phyloP scores from a whole-genome alignment of 495 filamentous ascomycete species.

The Annulohypoxylon maeteangense region DNA sequence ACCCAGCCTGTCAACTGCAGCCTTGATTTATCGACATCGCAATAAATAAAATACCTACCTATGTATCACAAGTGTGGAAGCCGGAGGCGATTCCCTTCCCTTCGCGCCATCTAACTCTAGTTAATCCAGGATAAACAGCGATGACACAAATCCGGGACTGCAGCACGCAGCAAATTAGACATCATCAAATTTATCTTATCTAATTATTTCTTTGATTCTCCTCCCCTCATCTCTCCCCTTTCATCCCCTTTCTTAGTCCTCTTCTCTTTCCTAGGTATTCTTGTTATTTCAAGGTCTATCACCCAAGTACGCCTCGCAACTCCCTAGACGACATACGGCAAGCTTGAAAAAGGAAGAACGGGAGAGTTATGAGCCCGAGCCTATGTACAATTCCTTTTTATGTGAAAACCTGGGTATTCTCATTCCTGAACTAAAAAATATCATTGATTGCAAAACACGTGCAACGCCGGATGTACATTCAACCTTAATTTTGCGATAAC shows the following conservation, averaged over 20 bases:
- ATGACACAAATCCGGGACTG: not conserved
- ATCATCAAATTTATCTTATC: constrained; percentile 12
- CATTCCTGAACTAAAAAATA: constrained; percentile 27
- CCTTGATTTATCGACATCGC: no score
- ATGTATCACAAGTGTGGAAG: no score
- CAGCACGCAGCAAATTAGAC: constrained; percentile 14
- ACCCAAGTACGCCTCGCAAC: constrained; percentile 1
- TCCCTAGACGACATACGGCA: not conserved
- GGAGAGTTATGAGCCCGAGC: not conserved
- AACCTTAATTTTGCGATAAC: not conserved
- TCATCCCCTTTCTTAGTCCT: not conserved
- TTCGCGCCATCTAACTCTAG: no score
- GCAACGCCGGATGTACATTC: constrained; percentile 21
- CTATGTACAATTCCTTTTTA: constrained; percentile 32
- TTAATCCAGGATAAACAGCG: no score
- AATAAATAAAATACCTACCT: no score
- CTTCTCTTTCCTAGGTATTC: not conserved
- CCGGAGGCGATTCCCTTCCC: not conserved
- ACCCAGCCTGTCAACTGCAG: no score
- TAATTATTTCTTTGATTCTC: constrained; percentile 1
- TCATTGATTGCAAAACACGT: constrained; percentile 14
- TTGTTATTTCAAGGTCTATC: not conserved
- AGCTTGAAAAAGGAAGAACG: not conserved
- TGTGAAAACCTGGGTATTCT: constrained; percentile 32
- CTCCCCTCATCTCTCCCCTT: not conserved